Conservation (phyloP, 768 basidiomycete species). For the Termitomyces sp. region DNA sequence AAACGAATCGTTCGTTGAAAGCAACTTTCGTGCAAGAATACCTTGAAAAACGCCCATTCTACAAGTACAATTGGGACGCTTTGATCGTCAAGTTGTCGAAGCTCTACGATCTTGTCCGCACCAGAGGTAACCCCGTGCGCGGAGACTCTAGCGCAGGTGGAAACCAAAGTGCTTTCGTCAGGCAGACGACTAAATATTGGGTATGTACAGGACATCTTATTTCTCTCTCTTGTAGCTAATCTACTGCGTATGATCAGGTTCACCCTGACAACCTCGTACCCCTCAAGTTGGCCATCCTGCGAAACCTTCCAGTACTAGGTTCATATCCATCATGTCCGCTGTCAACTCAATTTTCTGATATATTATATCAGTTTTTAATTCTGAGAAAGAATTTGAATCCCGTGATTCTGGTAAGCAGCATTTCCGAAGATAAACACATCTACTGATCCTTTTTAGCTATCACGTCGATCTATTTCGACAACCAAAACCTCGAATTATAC, state of each 20-base stretch:
- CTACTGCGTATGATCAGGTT: slow-evolving; percentile 31
- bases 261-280: slow-evolving; percentile 94
- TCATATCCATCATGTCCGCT: background rate
- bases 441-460: slow-evolving; percentile 53
- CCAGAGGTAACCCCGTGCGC: slow-evolving; percentile 88
- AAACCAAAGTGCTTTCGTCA: slow-evolving; percentile 93
- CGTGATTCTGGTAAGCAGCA: slow-evolving; percentile 64
- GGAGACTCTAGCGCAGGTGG: slow-evolving; percentile 96
- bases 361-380: slow-evolving; percentile 69
- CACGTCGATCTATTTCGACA: slow-evolving; percentile 96
- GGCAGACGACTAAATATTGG: slow-evolving; percentile 99
- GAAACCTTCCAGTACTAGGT: slow-evolving; percentile 93
- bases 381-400: slow-evolving; percentile 86
- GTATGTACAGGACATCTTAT: slow-evolving; percentile 33
- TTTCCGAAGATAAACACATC: background rate
- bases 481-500: slow-evolving; percentile 92
- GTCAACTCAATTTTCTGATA: background rate
- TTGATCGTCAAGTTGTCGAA: slow-evolving; percentile 95
- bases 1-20: slow-evolving; percentile 79
- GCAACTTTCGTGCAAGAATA: slow-evolving; percentile 86
- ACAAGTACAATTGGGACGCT: slow-evolving; percentile 94
- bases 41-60: slow-evolving; percentile 92
- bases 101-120: slow-evolving; percentile 91
- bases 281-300: slow-evolving; percentile 87
- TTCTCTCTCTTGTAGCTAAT: background rate